Evolutionary conservation across 2,329 filamentous ascomycete species (phyloP).

Genomic region (Nothomitra cinnamomea): DNA sequence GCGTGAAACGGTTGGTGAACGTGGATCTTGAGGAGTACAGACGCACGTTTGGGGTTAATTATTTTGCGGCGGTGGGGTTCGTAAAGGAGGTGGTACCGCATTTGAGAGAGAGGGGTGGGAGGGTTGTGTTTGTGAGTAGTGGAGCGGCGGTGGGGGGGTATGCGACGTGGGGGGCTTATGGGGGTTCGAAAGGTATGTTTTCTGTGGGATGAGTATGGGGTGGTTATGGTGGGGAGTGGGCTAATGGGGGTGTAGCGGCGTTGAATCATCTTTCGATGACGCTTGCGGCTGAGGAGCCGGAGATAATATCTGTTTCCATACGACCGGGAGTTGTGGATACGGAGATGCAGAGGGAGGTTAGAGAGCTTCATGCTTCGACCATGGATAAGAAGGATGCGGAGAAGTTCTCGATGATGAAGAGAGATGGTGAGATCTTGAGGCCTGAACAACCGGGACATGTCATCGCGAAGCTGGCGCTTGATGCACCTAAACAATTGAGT

Average conservation of each 20-base stretch:
- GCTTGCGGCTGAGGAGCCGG: constrained; percentile 58
- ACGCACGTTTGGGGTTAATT: constrained; percentile 61
- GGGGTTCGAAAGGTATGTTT: constrained; percentile 16
- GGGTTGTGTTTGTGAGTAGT: constrained; percentile 22
- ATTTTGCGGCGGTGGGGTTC: constrained; percentile 67
- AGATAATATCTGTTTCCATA: constrained; percentile 55
- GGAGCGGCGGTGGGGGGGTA: constrained; percentile 19
- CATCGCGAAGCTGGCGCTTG: constrained; percentile 60
- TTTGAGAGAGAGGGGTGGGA: constrained; percentile 18
- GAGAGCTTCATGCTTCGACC: constrained; percentile 47
- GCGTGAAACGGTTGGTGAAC: constrained; percentile 53
- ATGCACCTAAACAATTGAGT: constrained; percentile 47
- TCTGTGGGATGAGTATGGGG: too few relatives aligned
- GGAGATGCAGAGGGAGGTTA: constrained; percentile 71
- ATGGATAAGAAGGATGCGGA: constrained; percentile 41
- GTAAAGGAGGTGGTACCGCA: constrained; percentile 29
- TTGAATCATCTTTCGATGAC: constrained; percentile 59
- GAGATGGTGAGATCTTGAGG: constrained; percentile 53
- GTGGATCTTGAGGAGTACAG: constrained; percentile 59
- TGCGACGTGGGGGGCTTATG: constrained; percentile 21
- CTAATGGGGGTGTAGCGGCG: constrained; percentile 13
- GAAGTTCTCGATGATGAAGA: constrained; percentile 54
- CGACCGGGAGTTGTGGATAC: constrained; percentile 74
- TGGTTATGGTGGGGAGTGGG: not conserved
- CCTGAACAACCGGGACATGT: constrained; percentile 76